Base-by-base conservation (phyloP, 2,329 filamentous ascomycete genomes). In the Amphichorda felina region DNA sequence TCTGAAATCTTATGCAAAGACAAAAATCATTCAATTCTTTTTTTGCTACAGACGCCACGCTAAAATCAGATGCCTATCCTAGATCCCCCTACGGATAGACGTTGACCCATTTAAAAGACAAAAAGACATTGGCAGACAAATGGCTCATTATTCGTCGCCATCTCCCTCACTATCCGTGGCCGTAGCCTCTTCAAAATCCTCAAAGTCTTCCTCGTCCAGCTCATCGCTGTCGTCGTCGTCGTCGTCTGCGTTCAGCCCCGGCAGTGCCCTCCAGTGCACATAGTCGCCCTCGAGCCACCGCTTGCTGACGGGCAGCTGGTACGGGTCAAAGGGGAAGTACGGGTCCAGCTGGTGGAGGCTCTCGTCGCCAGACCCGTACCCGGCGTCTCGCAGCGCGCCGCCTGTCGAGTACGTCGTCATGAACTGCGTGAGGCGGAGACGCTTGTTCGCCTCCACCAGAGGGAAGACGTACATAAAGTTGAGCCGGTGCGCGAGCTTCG, bases 271-370 rank as follows among this genome's bases (percentile, higher is more conserved):
- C 83, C 86, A 95, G 34, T 79, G 68, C 21, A 89, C 70, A 50
- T 94, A 95, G 51, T 93, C 82, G 15, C 74, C 70, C 42, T 87
- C 81, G 10, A 98, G 62, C 93, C 91, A 96, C 40, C 77, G 72
- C 57, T 83, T 86, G 55, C 88, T 95, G 45, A 77, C 67, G 1
- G 88, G 88, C 34, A 98, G 65, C 49, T 89, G 82, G 56, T 96
- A 98, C 3, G 93, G 93, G 53, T 98, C 91, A 50, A 98, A 98
- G 0, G 91, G 91, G 50, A 96, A 98, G 55, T 94, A 95, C 0
- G 87, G 83, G 46, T 96, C 88, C 2, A 98, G 70, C 56, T 94
- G 81, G 49, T 89, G 79, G 49, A 77, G 81, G 42, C 79, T 77
- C 45, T 94, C 85, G 39, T 83, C 82, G 36, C 78, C 71, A 8